phyloP scores from a whole-genome alignment of 2,329 filamentous ascomycete genomes.

The Ophiostoma ips region DNA sequence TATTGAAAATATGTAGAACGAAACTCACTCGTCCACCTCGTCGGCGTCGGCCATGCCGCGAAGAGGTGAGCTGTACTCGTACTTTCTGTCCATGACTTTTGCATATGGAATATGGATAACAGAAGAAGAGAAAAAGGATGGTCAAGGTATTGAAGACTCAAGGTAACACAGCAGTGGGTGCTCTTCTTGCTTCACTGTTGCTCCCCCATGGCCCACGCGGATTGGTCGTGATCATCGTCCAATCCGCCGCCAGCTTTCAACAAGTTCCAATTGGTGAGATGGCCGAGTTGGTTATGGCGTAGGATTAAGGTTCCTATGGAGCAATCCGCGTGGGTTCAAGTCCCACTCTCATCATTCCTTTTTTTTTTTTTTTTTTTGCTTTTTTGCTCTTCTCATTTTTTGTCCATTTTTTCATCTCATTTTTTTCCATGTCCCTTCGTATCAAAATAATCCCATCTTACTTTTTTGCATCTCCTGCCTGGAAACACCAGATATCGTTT shows the following conservation, averaged over 20 bases:
- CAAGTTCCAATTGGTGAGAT: conserved; percentile 1
- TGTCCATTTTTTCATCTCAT: neutral
- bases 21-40: neutral
- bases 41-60: neutral
- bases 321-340: conserved; percentile 4
- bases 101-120: too few relatives aligned
- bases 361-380: neutral
- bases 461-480: too few relatives aligned
- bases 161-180: too few relatives aligned
- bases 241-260: neutral
- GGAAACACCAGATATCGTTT: too few relatives aligned
- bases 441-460: too few relatives aligned
- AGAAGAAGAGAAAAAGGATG: too few relatives aligned
- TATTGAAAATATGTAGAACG: neutral
- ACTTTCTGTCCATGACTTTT: too few relatives aligned
- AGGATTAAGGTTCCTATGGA: conserved; percentile 6
- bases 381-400: neutral
- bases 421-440: neutral
- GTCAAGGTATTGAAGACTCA: too few relatives aligned
- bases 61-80: too few relatives aligned
- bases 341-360: conserved; percentile 3
- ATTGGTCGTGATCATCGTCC: neutral
- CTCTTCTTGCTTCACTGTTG: too few relatives aligned
- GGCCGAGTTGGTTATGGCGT: conserved; percentile 2
- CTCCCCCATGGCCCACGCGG: too few relatives aligned